Evolutionary conservation across 352 stramenopile genomes (phyloP).

Genomic region (Globisporangium nodosum): DNA sequence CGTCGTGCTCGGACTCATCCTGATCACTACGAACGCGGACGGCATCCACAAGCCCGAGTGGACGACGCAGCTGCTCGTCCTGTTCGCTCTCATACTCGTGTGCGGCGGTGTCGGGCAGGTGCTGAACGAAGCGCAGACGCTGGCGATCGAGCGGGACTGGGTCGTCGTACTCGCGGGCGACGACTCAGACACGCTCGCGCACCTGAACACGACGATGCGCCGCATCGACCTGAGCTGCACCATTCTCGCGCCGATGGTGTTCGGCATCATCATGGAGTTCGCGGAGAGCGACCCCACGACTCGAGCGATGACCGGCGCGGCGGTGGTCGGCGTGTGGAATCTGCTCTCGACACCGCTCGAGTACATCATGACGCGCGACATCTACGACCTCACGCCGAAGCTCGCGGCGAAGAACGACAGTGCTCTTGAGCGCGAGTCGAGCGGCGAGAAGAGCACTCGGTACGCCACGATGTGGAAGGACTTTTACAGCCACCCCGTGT

Average conservation of each 20-base stretch:
- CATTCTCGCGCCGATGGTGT: slow-evolving; percentile 64
- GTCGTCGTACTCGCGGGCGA: slow-evolving; percentile 70
- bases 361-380: slow-evolving; percentile 64
- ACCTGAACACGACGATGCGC: slow-evolving; percentile 75
- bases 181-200: slow-evolving; percentile 39
- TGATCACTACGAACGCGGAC: slow-evolving; percentile 58
- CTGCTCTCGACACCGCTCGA: slow-evolving; percentile 71
- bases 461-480: slow-evolving; percentile 36
- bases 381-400: slow-evolving; percentile 51
- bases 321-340: slow-evolving; percentile 72
- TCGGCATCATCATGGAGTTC: slow-evolving; percentile 81
- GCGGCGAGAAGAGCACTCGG: not conserved
- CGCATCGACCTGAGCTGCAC: slow-evolving; percentile 81
- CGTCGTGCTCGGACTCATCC: slow-evolving; percentile 48
- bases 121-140: slow-evolving; percentile 68
- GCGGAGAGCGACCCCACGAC: slow-evolving; percentile 52
- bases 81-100: slow-evolving; percentile 52
- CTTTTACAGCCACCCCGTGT: slow-evolving; percentile 49
- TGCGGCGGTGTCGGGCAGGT: slow-evolving; percentile 69
- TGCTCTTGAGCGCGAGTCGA: slow-evolving; percentile 5
- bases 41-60: slow-evolving; percentile 49
- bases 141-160: slow-evolving; percentile 84
- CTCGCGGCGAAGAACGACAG: slow-evolving; percentile 29
- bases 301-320: slow-evolving; percentile 55
- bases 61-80: slow-evolving; percentile 32